These are phyloP conservation scores for Nepenthes alata DNA, from an alignment of 179 eudicot species.

Conservation along the genomic window DNA sequence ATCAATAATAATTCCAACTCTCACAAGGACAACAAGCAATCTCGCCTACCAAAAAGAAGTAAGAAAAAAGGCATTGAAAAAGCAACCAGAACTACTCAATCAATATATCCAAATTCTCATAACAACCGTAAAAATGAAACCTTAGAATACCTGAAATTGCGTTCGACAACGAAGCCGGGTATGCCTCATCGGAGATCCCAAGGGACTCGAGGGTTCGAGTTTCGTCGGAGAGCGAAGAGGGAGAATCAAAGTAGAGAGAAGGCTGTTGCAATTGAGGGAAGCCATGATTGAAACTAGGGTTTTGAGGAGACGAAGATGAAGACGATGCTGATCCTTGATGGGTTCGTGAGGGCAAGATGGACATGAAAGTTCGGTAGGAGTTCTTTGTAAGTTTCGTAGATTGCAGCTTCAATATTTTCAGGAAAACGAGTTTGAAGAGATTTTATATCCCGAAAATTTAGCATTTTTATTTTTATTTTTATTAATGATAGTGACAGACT, in stretches of 20 bases:
- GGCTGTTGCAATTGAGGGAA: conserved; percentile 10
- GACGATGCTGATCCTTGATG: conserved; percentile 50
- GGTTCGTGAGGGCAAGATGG: conserved; percentile 78
- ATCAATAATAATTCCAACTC: not conserved
- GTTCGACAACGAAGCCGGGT: conserved; percentile 15
- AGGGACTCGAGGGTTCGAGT: conserved; percentile 13
- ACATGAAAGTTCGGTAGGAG: conserved; percentile 53
- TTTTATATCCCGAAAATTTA: not conserved
- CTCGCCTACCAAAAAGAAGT: too few relatives aligned
- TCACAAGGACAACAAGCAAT: not conserved
- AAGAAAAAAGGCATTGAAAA: too few relatives aligned
- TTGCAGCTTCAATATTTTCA: not conserved
- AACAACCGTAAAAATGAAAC: not conserved
- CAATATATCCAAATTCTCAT: not conserved
- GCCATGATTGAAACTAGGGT: conserved; percentile 59
- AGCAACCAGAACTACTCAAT: not conserved
- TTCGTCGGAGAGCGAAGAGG: conserved; percentile 8
- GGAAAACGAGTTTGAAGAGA: not conserved
- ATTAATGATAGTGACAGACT: too few relatives aligned
- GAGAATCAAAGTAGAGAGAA: conserved; percentile 11
- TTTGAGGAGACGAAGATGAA: conserved; percentile 21
- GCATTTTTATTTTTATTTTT: too few relatives aligned
- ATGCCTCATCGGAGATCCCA: conserved; percentile 25
- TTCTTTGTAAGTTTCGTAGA: conserved; percentile 2
- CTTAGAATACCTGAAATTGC: conserved; percentile 20